Base-by-base conservation (phyloP, 2,329 filamentous ascomycete species). In the Niveomyces coronatus region DNA sequence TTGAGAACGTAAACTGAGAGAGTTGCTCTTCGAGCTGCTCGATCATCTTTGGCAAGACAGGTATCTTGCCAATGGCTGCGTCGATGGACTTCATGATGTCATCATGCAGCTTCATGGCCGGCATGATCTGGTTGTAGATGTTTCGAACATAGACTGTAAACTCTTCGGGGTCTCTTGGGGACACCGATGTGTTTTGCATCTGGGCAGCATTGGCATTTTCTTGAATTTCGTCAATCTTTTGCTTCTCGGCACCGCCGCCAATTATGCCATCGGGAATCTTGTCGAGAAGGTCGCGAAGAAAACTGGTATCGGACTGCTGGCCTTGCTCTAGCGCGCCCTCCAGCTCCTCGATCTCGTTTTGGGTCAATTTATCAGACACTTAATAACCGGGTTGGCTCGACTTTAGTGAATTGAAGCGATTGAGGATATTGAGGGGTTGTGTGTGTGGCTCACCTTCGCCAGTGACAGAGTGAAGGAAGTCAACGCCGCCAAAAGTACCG, bases 401-500 rank as follows among this genome's bases (percentile, higher is more conserved):
- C n/a, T n/a, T n/a, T n/a, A n/a, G n/a, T n/a, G n/a, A n/a, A n/a
- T n/a, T n/a, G n/a, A n/a, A n/a, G n/a, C n/a, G n/a, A n/a, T n/a
- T n/a, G n/a, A n/a, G 9, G 16, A 27, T 9, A 10, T 11, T 28
- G 28, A 16, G 22, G 26, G 23, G 34, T 37, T 31, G 36, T 9
- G 13, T 14, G 23, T 16, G 14, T 3, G 3, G 48, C 58, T n/a
- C 46, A 72, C 70, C 65, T 64, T 80, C 76, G 42, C 76, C 75
- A 31, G 74, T 84, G 20, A 94, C 87, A 1, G 84, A 91, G 64
- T 94, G 86, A 44, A 94, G 66, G 63, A 95, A 95, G 53, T 95
- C 89, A 11, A 94, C 88, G 45, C 88, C 88, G 44, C 88, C 88
- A 59, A 95, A 95, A 6, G 88, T 95, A 43, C 89, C 88, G 1